phyloP scores from a whole-genome alignment of 1,284 basidiomycete genomes.

The Peniophora sp. region DNA sequence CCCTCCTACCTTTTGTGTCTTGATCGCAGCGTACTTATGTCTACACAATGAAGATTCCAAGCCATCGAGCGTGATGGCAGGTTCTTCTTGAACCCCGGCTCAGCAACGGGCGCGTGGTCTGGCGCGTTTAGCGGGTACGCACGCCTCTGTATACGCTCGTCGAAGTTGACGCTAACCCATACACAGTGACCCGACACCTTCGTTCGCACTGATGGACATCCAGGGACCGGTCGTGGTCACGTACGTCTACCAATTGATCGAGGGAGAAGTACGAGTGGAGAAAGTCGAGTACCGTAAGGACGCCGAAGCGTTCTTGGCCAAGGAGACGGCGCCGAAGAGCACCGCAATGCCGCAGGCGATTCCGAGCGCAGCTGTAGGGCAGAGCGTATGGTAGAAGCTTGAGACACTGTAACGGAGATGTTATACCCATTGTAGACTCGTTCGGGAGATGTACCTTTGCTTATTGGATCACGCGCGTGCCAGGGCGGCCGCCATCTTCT shows the following conservation, averaged over 20 bases:
- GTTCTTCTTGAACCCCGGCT: conserved; percentile 97
- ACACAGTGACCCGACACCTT: conserved; percentile 59
- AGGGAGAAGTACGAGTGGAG: conserved; percentile 86
- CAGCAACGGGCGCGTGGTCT: conserved; percentile 92
- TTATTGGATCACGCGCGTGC: too few relatives aligned
- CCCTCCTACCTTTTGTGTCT: neutral
- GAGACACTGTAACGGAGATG: too few relatives aligned
- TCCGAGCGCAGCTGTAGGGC: conserved; percentile 22
- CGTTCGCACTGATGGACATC: conserved; percentile 92
- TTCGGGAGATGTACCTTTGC: too few relatives aligned
- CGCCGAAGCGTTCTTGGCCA: conserved; percentile 30
- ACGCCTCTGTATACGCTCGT: neutral
- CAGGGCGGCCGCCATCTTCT: too few relatives aligned
- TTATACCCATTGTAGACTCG: too few relatives aligned
- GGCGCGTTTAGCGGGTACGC: conserved; percentile 62
- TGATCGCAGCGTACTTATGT: neutral
- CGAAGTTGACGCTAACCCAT: neutral
- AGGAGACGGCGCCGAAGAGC: conserved; percentile 17
- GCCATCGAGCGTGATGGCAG: conserved; percentile 86
- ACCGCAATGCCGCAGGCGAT: conserved; percentile 40
- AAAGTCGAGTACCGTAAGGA: conserved; percentile 80
- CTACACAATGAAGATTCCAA: conserved; percentile 62
- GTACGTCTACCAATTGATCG: conserved; percentile 91
- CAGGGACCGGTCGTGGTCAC: conserved; percentile 93
- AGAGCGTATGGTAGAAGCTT: conserved; percentile 24